Evolutionary conservation across 2,329 filamentous ascomycete species (phyloP).

Genomic region (Hymenoscyphus repandus): DNA sequence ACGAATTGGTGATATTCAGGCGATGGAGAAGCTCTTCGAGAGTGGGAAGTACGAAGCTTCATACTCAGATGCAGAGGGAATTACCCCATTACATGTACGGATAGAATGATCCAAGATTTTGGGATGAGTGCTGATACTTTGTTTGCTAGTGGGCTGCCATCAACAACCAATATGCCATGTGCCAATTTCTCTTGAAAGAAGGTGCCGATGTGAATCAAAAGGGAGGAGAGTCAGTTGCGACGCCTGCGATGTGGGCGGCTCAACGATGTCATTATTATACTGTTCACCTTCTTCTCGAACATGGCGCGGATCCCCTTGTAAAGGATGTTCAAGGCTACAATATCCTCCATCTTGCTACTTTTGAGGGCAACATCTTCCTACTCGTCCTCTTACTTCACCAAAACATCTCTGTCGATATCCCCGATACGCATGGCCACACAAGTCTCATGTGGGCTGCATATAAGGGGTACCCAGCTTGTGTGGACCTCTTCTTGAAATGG

Average conservation of each 20-base stretch:
- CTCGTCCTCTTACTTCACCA: constrained; percentile 88
- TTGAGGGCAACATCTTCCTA: constrained; percentile 91
- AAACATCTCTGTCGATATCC: constrained; percentile 87
- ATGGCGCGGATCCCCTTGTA: constrained; percentile 87
- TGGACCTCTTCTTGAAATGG: constrained; percentile 90
- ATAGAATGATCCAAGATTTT: background rate
- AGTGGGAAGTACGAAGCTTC: constrained; percentile 74
- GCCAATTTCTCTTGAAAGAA: constrained; percentile 82
- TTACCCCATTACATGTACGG: constrained; percentile 88
- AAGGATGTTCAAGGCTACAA: constrained; percentile 97
- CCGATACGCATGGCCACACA: constrained; percentile 87
- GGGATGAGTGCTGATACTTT: constrained; percentile 1
- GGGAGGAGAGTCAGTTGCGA: constrained; percentile 91
- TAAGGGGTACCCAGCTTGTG: constrained; percentile 88
- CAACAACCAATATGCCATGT: constrained; percentile 97
- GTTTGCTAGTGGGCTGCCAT: constrained; percentile 87
- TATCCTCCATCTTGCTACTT: constrained; percentile 91
- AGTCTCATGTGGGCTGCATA: constrained; percentile 98
- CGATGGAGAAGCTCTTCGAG: constrained; percentile 87
- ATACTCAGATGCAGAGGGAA: constrained; percentile 84
- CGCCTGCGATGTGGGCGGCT: constrained; percentile 92
- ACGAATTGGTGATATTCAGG: constrained; percentile 75
- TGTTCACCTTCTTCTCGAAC: constrained; percentile 83
- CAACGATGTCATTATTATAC: constrained; percentile 96
- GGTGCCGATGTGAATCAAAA: constrained; percentile 85